Evolutionary conservation across 495 filamentous ascomycete species (phyloP).

Genomic region (Chaetomium cochliodes): DNA sequence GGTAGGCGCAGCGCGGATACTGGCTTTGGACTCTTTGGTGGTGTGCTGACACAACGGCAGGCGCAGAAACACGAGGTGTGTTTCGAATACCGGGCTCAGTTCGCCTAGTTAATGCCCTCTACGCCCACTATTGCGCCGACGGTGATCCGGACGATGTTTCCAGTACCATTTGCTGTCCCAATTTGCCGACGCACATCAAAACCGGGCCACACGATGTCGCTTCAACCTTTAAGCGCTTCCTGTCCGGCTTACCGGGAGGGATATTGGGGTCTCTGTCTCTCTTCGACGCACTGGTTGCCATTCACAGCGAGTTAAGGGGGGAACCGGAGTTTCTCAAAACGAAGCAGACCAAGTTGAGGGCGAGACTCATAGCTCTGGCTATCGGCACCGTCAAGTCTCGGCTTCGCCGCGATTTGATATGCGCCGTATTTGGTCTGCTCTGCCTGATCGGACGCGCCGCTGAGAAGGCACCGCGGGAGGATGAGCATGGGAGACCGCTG

Average conservation of each 20-base stretch:
- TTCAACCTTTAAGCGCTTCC: slow-evolving; percentile 67
- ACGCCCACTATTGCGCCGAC: slow-evolving; percentile 61
- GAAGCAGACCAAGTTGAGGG: slow-evolving; percentile 54
- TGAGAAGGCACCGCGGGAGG: slow-evolving; percentile 49
- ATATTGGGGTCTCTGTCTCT: slow-evolving; percentile 67
- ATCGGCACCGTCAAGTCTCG: slow-evolving; percentile 56
- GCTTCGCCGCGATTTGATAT: slow-evolving; percentile 61
- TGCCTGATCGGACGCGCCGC: slow-evolving; percentile 54
- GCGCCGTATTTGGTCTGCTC: slow-evolving; percentile 63
- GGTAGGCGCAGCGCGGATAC: slow-evolving; percentile 46
- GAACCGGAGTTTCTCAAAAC: slow-evolving; percentile 50
- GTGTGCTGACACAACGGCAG: slow-evolving; percentile 32
- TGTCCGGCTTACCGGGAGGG: slow-evolving; percentile 69
- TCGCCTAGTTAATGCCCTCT: slow-evolving; percentile 54
- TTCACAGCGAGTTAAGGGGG: slow-evolving; percentile 55
- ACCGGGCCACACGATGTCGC: slow-evolving; percentile 66
- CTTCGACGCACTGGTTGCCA: slow-evolving; percentile 63
- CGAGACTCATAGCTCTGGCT: slow-evolving; percentile 63
- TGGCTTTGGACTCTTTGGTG: neutral
- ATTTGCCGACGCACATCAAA: slow-evolving; percentile 55
- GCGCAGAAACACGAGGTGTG: slow-evolving; percentile 54
- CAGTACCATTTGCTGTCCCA: slow-evolving; percentile 54
- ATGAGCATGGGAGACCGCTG: slow-evolving; percentile 47
- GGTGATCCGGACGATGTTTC: slow-evolving; percentile 48
- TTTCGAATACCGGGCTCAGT: slow-evolving; percentile 64